Conservation (phyloP, 1,284 basidiomycete genomes). For the Cutaneotrichosporon curvatum region DNA sequence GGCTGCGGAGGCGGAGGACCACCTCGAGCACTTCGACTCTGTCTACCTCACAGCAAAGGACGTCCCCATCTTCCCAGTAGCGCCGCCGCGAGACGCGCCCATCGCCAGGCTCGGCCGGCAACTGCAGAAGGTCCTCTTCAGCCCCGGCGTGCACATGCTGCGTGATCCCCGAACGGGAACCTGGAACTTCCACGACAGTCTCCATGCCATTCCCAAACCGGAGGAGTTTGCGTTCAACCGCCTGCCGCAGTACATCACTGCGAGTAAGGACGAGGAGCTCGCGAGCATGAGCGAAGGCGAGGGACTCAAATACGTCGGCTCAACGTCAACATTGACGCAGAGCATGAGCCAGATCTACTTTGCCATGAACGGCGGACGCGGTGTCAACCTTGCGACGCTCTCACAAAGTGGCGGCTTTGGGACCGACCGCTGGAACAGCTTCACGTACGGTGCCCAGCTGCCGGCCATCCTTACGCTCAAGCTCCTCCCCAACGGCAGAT, state of each 20-base stretch:
- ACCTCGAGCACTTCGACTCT: not conserved
- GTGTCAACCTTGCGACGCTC: constrained; percentile 56
- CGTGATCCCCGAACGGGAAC: constrained; percentile 77
- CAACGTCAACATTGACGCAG: constrained; percentile 83
- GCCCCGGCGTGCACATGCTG: constrained; percentile 86
- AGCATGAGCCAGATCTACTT: constrained; percentile 85
- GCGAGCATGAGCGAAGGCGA: constrained; percentile 57
- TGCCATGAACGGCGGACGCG: constrained; percentile 56
- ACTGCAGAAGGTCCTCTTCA: constrained; percentile 76
- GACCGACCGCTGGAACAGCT: constrained; percentile 56
- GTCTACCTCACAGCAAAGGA: constrained; percentile 1
- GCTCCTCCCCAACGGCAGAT: constrained; percentile 52
- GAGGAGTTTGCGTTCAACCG: constrained; percentile 87
- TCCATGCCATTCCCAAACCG: constrained; percentile 66
- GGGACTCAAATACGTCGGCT: constrained; percentile 60
- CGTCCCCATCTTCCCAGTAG: constrained; percentile 29
- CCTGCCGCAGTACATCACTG: constrained; percentile 67
- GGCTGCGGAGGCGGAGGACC: not conserved
- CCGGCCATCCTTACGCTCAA: constrained; percentile 66
- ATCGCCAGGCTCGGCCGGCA: constrained; percentile 69
- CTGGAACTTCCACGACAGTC: constrained; percentile 72
- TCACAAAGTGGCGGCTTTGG: constrained; percentile 57
- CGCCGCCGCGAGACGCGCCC: constrained; percentile 39
- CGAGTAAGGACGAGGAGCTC: constrained; percentile 72
- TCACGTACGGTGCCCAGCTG: constrained; percentile 73